Evolutionary conservation across 2,329 filamentous ascomycete species (phyloP), one percentile per base, ranked within the genome.

Genomic region (Aspergillus pseudoglaucus): DNA sequence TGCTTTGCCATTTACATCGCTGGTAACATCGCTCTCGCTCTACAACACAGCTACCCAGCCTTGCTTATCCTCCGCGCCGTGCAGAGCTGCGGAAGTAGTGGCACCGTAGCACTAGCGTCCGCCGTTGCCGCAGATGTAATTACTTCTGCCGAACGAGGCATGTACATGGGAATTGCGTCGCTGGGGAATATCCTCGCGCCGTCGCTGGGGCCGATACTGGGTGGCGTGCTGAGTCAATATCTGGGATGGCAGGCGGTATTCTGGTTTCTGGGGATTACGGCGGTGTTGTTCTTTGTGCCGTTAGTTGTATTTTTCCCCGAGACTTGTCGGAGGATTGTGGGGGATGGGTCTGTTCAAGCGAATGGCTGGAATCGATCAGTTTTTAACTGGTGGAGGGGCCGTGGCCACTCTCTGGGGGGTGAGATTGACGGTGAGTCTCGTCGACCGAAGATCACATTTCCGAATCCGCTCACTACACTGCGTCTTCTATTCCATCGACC

Each of bases 181-280:
- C 43, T 64, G 1, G 63, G 60, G 2, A 61, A 58, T 15, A 59
- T 66, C 15, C 61, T 77, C 17, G 74, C 70, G 0, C 75, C 74
- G 5, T 71, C 74, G 0, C 50, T 79, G 7, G 75, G 73, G 0
- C 77, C 78, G 0, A 68, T 77, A 0, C 70, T 80, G 20, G 77
- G 77, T 0, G 78, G 77, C 6, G 58, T 72, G 0, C 51, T 80
- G 0, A 66, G 70, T 0, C 69, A 75, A 42, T 67, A 68, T 37
- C 54, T 79, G 0, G 77, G 76, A 0, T 80, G 77, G 76, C 62
- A 69, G 35, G 66, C 68, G 1, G 71, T 80, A 6, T 81, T 80
- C 52, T 80, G 76, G 75, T 76, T 79, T 48, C 62, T 80, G 2
- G 62, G 71, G 7, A 73, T 78, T 15, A 58, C 71, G 23, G 62